phyloP scores from a whole-genome alignment of 345 rosid species.

The Mallotus nudiflorus region DNA sequence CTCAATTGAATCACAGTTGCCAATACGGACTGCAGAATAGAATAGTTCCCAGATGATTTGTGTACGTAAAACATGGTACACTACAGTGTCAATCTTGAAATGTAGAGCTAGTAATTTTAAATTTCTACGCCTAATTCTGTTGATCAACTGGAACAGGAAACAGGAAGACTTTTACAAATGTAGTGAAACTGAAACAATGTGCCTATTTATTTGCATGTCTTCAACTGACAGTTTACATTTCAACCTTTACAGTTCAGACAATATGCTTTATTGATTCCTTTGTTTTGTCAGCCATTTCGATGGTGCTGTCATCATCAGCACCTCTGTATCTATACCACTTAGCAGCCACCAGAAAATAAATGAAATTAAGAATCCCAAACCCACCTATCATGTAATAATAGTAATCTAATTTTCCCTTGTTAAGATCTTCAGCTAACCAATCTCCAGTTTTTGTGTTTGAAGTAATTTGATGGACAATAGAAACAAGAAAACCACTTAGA shows the following conservation, averaged over 20 bases:
- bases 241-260: not conserved
- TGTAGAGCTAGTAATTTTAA: too few species aligned
- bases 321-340: conserved; percentile 12
- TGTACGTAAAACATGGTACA: too few species aligned
- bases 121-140: too few species aligned
- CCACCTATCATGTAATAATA: not conserved
- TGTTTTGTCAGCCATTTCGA: not conserved
- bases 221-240: too few species aligned
- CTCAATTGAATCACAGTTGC: too few species aligned
- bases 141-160: not conserved
- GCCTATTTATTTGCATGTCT: too few species aligned
- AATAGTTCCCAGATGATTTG: too few species aligned
- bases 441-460: not conserved
- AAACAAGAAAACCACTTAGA: not conserved
- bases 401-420: conserved; percentile 14
- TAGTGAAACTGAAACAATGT: not conserved
- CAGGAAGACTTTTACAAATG: not conserved
- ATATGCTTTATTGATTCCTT: not conserved
- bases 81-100: too few species aligned
- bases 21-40: too few species aligned
- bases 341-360: conserved; percentile 8
- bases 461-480: conserved; percentile 1
- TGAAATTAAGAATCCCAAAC: not conserved
- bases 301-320: not conserved
- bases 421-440: conserved; percentile 18